These are phyloP conservation scores for Elongisporangium anandrum DNA, from an alignment of 352 stramenopile species.

Conservation along the genomic window DNA sequence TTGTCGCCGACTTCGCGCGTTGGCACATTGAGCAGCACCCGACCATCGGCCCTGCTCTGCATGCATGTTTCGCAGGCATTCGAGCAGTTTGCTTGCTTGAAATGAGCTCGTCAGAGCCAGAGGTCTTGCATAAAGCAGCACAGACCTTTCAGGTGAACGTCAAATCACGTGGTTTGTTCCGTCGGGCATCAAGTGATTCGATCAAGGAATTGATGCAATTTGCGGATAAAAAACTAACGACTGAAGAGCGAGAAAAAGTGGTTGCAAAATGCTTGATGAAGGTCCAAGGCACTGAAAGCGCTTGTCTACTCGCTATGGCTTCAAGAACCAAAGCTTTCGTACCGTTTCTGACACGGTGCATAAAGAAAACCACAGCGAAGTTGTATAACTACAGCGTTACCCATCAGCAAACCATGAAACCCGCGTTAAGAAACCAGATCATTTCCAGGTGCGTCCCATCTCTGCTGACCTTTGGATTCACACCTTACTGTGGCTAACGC, in stretches of 20 bases:
- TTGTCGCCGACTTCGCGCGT: conserved; percentile 31
- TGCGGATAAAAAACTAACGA: conserved; percentile 6
- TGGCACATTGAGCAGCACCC: conserved; percentile 24
- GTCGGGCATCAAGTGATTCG: not conserved
- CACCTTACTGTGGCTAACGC: not conserved
- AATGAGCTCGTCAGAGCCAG: too few relatives aligned
- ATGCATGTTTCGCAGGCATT: too few relatives aligned
- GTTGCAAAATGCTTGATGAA: conserved; percentile 27
- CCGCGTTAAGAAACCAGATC: conserved; percentile 27
- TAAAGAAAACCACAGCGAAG: conserved; percentile 39
- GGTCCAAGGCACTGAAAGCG: conserved; percentile 4
- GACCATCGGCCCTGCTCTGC: too few relatives aligned
- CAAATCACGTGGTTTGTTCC: not conserved
- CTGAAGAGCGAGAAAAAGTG: conserved; percentile 24
- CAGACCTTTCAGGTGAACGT: not conserved
- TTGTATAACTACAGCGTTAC: conserved; percentile 35
- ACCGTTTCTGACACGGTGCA: conserved; percentile 28
- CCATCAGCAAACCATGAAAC: conserved; percentile 13
- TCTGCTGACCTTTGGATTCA: not conserved
- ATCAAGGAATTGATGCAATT: conserved; percentile 1
- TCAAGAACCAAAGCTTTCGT: conserved; percentile 15
- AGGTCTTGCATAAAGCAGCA: not conserved
- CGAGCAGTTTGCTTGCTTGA: too few relatives aligned
- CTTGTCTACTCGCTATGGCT: not conserved
- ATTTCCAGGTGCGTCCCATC: conserved; percentile 22